phyloP scores from a whole-genome alignment of 768 basidiomycete genomes.

The Leccinum broughii region DNA sequence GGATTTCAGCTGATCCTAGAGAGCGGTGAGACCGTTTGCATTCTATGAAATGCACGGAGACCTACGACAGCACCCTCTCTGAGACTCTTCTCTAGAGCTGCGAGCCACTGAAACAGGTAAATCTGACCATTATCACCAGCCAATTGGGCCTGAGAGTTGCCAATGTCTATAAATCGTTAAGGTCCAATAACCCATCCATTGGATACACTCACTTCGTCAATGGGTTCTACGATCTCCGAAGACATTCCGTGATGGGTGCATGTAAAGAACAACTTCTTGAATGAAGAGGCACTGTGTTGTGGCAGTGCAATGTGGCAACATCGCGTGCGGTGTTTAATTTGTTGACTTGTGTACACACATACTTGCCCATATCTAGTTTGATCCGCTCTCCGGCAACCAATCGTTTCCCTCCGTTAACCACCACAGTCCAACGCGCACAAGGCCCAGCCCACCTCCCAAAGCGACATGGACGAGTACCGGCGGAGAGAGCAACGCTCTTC shows the following conservation, averaged over 20 bases:
- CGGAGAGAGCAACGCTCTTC: constrained; percentile 21
- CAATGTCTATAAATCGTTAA: constrained; percentile 13
- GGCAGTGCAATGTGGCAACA: constrained; percentile 17
- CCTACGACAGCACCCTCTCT: constrained; percentile 53
- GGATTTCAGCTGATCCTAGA: constrained; percentile 66
- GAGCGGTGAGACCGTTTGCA: constrained; percentile 4
- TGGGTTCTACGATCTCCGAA: constrained; percentile 28
- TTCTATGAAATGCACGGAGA: constrained; percentile 2
- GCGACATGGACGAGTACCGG: constrained; percentile 26
- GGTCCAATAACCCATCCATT: neutral
- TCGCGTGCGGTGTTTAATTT: too few relatives aligned
- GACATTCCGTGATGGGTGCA: constrained; percentile 24
- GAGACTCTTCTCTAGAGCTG: constrained; percentile 60
- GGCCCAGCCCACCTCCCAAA: constrained; percentile 26
- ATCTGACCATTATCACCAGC: constrained; percentile 77
- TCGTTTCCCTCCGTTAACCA: constrained; percentile 30
- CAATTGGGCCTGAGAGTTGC: constrained; percentile 55
- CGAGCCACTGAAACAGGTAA: constrained; percentile 84
- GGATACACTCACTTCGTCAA: constrained; percentile 32
- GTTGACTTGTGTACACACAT: neutral
- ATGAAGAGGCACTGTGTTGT: neutral
- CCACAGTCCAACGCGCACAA: constrained; percentile 30
- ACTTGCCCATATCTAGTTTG: constrained; percentile 14
- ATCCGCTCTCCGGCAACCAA: constrained; percentile 20
- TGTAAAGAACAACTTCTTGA: neutral